Percentiles rank a stretch among this genome's conserved stretches.
phyloP scores from a whole-genome alignment of 2,329 filamentous ascomycete genomes.

The Lecanicillium sp. region DNA sequence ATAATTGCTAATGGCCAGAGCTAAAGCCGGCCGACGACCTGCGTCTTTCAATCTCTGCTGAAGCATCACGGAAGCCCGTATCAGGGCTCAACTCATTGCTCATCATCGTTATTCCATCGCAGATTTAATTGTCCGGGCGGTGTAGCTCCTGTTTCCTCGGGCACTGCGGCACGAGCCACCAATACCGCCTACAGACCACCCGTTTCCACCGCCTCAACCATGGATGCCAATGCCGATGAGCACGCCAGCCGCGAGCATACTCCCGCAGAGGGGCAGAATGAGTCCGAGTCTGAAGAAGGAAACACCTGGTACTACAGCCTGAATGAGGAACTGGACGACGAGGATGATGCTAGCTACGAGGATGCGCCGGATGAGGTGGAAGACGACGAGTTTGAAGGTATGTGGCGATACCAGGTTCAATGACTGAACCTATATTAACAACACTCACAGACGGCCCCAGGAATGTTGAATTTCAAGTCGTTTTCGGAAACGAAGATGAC shows the following conservation, averaged over 20 bases:
- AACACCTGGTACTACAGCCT: slow-evolving; percentile 11
- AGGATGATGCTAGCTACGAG: slow-evolving; percentile 24
- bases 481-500: slow-evolving; percentile 19
- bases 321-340: slow-evolving; percentile 15
- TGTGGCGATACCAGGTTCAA: background rate
- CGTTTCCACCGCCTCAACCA: background rate
- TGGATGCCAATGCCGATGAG: background rate
- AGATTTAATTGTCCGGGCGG: background rate
- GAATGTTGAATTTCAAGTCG: slow-evolving; percentile 20
- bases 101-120: background rate
- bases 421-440: background rate
- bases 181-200: background rate
- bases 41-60: no score
- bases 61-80: no score
- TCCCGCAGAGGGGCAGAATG: background rate
- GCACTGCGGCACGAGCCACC: background rate
- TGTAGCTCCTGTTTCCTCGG: background rate
- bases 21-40: no score
- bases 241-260: background rate
- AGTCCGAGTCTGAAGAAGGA: slow-evolving; percentile 4
- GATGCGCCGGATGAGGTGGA: slow-evolving; percentile 23
- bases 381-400: slow-evolving; percentile 20
- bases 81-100: no score
- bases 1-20: background rate
- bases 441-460: slow-evolving; percentile 14